Evolutionary conservation across 371 early-diverging fungal genomes (phyloP), one percentile per base, ranked within the genome.

Genomic region (Syncephalastrum sp.): DNA sequence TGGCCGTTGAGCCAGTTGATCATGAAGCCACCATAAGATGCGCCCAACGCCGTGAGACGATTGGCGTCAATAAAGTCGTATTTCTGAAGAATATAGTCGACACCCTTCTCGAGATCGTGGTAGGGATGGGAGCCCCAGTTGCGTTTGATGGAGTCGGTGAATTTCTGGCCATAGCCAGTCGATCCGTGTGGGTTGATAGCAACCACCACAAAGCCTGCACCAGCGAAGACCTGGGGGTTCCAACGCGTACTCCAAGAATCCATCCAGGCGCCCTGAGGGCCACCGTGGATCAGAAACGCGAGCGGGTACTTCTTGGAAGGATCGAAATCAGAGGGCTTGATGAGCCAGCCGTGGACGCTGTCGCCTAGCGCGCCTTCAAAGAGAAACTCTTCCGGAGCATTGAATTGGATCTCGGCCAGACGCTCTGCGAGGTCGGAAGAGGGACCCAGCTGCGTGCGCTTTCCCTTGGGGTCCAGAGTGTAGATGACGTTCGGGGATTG

Each of bases 1-100:
- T 75, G 69, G 0, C 75, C 78, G 49, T 79, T 77, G n/a, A 74
- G 49, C 88, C 88, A 89, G 65, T 92, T 92, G 63, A 90, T 81
- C 91, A 90, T 91, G 65, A 83, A 92, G 1, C 92, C 94, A 59
- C 94, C 94, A 68, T 91, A 92, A 10, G 86, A 85, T 1, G 89
- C 92, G 25, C 94, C 94, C 17, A 92, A 70, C 14, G 82, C 94
- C 27, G 80, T 79, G 14, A 91, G 61, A 10, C 89, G 77, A 5
- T 69, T 57, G 15, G 59, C 43, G 64, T 92, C 92, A 27, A 92
- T 71, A 56, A 80, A 90, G 4, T 68, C 47, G 59, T 84, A 84
- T 15, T 66, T 65, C 6, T 76, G 72, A 6, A 91, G 69, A 5
- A 88, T 78, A 59, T 86, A 79, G 52, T 90, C 82, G 10, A 92